A percentile compares a stretch with the other conserved stretches of the same genome.
Evolutionary conservation across 768 basidiomycete genomes (phyloP).

Genomic region (Podaxis rugospora): DNA sequence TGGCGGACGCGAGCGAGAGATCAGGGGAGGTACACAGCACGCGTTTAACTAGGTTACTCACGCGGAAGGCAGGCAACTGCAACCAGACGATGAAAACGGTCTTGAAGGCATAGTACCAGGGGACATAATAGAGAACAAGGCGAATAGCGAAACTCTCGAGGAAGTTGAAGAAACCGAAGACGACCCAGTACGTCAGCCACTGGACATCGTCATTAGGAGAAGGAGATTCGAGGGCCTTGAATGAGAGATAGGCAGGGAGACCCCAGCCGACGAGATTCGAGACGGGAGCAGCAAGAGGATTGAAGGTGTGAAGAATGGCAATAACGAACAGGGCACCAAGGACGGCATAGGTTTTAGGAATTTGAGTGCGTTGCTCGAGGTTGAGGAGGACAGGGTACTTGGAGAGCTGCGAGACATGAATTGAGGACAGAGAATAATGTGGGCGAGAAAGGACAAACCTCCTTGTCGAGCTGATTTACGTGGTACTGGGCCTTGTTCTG

Average conservation of each 20-base stretch:
- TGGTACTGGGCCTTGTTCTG: conserved; percentile 82
- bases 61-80: conserved; percentile 80
- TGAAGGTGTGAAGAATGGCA: conserved; percentile 76
- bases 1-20: conserved; percentile 15
- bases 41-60: conserved; percentile 37
- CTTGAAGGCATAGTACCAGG: conserved; percentile 96
- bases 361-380: conserved; percentile 84
- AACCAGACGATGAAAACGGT: conserved; percentile 89
- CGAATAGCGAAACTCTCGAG: conserved; percentile 82
- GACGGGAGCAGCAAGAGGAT: conserved; percentile 86
- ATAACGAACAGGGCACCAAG: conserved; percentile 67
- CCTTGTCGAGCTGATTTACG: conserved; percentile 90
- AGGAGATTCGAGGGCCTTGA: conserved; percentile 91
- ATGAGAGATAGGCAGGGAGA: conserved; percentile 91
- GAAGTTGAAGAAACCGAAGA: conserved; percentile 93
- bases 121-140: conserved; percentile 84
- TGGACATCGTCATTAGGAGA: conserved; percentile 81
- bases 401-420: conserved; percentile 45
- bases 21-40: conserved; percentile 12
- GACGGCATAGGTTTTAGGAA: conserved; percentile 90
- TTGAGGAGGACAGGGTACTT: conserved; percentile 85
- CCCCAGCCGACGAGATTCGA: conserved; percentile 95
- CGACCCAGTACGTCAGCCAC: conserved; percentile 98
- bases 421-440: not conserved
- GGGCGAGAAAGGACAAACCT: conserved; percentile 49